phyloP scores from a whole-genome alignment of 768 basidiomycete species.

The Lentinula sp. region DNA sequence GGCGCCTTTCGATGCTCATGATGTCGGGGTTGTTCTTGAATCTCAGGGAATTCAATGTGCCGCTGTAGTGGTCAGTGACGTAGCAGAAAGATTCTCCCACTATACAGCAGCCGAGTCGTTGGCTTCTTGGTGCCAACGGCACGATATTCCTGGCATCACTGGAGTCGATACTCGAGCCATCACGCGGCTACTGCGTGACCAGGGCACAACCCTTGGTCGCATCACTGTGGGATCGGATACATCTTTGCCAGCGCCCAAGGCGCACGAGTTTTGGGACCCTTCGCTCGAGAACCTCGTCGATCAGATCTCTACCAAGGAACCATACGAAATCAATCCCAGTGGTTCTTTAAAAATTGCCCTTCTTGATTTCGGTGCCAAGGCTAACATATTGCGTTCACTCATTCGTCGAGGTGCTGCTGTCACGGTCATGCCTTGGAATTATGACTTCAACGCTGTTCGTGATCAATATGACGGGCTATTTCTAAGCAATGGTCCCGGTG shows the following conservation, averaged over 20 bases:
- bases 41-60: constrained; percentile 86
- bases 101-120: constrained; percentile 91
- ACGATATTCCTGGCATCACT: constrained; percentile 88
- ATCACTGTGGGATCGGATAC: constrained; percentile 78
- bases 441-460: constrained; percentile 87
- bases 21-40: constrained; percentile 87
- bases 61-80: constrained; percentile 89
- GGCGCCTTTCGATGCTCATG: constrained; percentile 61
- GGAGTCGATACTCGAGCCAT: constrained; percentile 98
- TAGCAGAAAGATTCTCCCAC: constrained; percentile 94
- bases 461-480: constrained; percentile 94
- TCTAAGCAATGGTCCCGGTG: constrained; percentile 95
- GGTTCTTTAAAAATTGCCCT: constrained; percentile 93
- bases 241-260: constrained; percentile 48
- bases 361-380: constrained; percentile 95
- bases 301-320: constrained; percentile 80
- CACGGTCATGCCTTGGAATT: constrained; percentile 97
- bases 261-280: constrained; percentile 90
- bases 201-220: constrained; percentile 93
- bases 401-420: constrained; percentile 88
- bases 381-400: constrained; percentile 92
- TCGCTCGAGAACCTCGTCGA: constrained; percentile 89
- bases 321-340: constrained; percentile 79
- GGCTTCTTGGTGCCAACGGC: constrained; percentile 86
- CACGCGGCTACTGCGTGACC: constrained; percentile 88